Evolutionary conservation across 75 land plant genomes (phyloP).

Genomic region (Sequoiadendron giganteum): DNA sequence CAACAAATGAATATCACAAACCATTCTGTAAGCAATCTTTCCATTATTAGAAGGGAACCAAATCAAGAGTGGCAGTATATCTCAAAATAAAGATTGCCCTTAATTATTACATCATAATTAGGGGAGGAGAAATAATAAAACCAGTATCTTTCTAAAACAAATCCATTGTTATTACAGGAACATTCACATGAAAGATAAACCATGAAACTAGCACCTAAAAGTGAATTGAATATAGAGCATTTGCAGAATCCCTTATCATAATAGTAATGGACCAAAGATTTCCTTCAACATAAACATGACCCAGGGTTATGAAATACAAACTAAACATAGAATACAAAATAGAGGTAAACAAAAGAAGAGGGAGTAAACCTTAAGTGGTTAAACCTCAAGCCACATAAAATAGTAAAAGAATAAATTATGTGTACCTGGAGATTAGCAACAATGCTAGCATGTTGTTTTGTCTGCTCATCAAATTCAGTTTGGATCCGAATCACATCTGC

Average conservation of each 20-base stretch:
- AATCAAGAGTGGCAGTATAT: not conserved
- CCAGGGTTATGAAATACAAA: not conserved
- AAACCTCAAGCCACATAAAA: not conserved
- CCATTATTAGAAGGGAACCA: not conserved
- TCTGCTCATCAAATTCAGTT: constrained; percentile 64
- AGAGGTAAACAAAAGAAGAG: not conserved
- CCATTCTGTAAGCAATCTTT: no score
- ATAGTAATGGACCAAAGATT: not conserved
- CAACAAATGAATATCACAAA: not conserved
- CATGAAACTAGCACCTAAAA: not conserved
- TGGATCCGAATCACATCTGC: constrained; percentile 70
- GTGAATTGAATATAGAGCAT: not conserved
- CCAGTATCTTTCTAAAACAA: not conserved
- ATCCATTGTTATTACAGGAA: not conserved
- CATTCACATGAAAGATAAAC: not conserved
- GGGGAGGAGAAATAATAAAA: no score
- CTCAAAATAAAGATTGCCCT: not conserved
- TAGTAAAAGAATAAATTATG: not conserved
- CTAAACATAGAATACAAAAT: not conserved
- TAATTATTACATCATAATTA: not conserved
- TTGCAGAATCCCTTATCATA: not conserved
- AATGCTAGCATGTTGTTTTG: constrained; percentile 70
- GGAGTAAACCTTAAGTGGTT: not conserved
- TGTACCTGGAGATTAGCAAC: constrained; percentile 64
- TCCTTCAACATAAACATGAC: not conserved